Percentiles rank a stretch among this genome's conserved stretches.
Evolutionary conservation across 2,329 filamentous ascomycete genomes (phyloP).

Genomic region (Tolypocladium capitatum): DNA sequence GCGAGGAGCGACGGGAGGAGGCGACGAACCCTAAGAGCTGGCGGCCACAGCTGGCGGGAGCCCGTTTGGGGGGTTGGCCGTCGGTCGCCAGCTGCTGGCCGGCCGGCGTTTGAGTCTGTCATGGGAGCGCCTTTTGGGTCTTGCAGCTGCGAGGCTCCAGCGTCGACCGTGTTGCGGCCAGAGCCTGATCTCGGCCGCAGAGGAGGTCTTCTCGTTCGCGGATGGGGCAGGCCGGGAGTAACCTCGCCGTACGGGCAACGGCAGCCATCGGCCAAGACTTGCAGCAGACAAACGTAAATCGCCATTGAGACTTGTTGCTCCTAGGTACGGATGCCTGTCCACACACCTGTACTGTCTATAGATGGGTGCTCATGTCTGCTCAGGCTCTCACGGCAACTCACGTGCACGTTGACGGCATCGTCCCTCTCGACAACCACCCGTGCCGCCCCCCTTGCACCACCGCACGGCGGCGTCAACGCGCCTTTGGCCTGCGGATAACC

Average conservation of each 20-base stretch:
- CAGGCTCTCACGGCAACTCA: not conserved
- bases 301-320: not conserved
- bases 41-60: not conserved
- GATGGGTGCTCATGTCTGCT: not conserved
- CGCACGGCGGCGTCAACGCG: conserved; percentile 14
- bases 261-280: not conserved
- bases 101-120: not conserved
- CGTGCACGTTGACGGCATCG: not conserved
- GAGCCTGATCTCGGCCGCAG: too few relatives aligned
- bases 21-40: not conserved
- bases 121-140: not conserved
- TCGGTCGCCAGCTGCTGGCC: not conserved
- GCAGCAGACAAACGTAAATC: not conserved
- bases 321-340: too few relatives aligned
- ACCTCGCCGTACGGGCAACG: too few relatives aligned
- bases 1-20: not conserved
- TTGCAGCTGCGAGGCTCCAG: too few relatives aligned
- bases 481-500: conserved; percentile 52
- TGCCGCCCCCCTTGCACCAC: not conserved
- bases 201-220: too few relatives aligned
- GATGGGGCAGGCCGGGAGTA: too few relatives aligned
- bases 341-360: not conserved
- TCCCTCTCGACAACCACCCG: not conserved
- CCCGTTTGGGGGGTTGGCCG: too few relatives aligned
- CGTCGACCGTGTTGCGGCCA: too few relatives aligned